Percentiles rank a stretch among this genome's conserved stretches.
Evolutionary conservation across 106 monocot genomes (phyloP).

Genomic region (Allium fistulosum): DNA sequence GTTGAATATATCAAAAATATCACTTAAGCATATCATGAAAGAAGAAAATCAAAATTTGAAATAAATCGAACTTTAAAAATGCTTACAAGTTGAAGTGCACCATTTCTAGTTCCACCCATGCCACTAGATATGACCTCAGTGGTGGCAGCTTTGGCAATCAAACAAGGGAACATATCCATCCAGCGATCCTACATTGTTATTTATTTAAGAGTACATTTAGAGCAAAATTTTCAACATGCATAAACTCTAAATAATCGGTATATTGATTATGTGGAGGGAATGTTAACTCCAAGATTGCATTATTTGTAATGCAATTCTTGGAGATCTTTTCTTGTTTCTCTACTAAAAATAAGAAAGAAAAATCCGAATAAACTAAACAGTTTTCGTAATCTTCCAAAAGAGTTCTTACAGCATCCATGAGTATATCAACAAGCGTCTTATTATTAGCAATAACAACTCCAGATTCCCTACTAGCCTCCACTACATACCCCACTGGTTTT

Average conservation of each 20-base stretch:
- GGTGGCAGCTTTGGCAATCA: slow-evolving; percentile 38
- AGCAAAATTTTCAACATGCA: too few species aligned
- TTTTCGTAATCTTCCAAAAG: too few species aligned
- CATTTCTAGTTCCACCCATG: slow-evolving; percentile 46
- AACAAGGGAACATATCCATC: slow-evolving; percentile 51
- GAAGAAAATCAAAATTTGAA: background rate
- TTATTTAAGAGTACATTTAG: too few species aligned
- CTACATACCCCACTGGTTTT: slow-evolving; percentile 28
- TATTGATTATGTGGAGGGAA: too few species aligned
- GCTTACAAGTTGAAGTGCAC: slow-evolving; percentile 51
- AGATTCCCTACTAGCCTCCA: slow-evolving; percentile 52
- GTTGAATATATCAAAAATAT: background rate
- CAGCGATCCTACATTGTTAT: slow-evolving; percentile 29
- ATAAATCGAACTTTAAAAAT: background rate
- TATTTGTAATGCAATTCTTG: too few species aligned
- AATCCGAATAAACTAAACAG: too few species aligned
- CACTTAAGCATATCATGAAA: background rate
- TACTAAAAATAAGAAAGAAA: too few species aligned
- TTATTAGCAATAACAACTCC: slow-evolving; percentile 57
- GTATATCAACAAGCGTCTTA: slow-evolving; percentile 41
- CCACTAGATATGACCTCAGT: slow-evolving; percentile 51
- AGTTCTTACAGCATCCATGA: slow-evolving; percentile 54
- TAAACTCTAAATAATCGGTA: too few species aligned
- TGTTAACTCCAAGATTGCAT: too few species aligned
- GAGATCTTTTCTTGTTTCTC: too few species aligned